phyloP scores from a whole-genome alignment of 83 land plant species.

The Picea abies region DNA sequence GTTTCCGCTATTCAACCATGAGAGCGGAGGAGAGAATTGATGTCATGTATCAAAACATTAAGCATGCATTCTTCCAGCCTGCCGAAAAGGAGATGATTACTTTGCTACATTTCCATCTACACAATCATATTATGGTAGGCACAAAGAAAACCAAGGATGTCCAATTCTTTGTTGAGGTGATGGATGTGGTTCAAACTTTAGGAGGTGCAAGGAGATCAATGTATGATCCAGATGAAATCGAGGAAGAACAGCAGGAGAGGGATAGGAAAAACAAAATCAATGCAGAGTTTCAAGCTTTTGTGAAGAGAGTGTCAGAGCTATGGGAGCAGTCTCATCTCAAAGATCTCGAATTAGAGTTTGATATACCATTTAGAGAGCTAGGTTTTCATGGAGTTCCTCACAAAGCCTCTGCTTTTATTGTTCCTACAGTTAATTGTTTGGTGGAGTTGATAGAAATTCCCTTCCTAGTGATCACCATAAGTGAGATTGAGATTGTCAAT shows the following conservation, averaged over 20 bases:
- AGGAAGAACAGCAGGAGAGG: slow-evolving; percentile 94
- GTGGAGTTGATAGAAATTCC: slow-evolving; percentile 89
- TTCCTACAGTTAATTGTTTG: slow-evolving; percentile 88
- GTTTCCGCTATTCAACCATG: slow-evolving; percentile 81
- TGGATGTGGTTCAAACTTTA: slow-evolving; percentile 87
- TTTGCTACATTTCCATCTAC: slow-evolving; percentile 86
- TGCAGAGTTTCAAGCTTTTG: slow-evolving; percentile 83
- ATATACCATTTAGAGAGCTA: slow-evolving; percentile 87
- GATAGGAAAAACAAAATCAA: slow-evolving; percentile 87
- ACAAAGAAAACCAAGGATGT: slow-evolving; percentile 92
- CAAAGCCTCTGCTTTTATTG: slow-evolving; percentile 87
- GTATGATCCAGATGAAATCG: slow-evolving; percentile 94
- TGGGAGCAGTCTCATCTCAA: slow-evolving; percentile 81
- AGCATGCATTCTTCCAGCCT: slow-evolving; percentile 95
- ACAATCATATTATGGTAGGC: slow-evolving; percentile 92
- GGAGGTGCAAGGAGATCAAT: slow-evolving; percentile 83
- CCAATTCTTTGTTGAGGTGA: slow-evolving; percentile 82
- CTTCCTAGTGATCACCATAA: slow-evolving; percentile 67
- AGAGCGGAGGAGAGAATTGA: slow-evolving; percentile 85
- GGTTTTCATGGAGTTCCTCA: slow-evolving; percentile 94
- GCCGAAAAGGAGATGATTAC: slow-evolving; percentile 97
- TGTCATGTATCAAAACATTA: slow-evolving; percentile 76
- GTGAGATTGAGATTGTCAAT: slow-evolving; percentile 87
- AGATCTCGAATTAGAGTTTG: slow-evolving; percentile 84
- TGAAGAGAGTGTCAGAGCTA: slow-evolving; percentile 74